Conservation (phyloP, 768 basidiomycete genomes). For the Lentinula detonsa region DNA sequence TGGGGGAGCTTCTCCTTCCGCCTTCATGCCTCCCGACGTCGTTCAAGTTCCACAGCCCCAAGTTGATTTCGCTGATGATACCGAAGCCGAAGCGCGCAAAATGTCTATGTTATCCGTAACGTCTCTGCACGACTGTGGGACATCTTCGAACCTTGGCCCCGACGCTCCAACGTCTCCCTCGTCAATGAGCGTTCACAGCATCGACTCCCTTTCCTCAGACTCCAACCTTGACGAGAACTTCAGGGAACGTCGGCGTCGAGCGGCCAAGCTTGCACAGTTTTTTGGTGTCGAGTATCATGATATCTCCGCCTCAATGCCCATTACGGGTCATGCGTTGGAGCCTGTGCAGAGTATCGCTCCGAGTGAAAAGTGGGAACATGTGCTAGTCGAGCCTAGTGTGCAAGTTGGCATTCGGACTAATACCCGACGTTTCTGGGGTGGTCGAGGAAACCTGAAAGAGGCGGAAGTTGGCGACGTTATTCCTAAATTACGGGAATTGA, state of each 20-base stretch:
- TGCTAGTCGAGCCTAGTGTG: conserved; percentile 1
- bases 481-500: conserved; percentile 36
- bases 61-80: background rate
- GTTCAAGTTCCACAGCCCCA: background rate
- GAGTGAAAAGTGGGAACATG: background rate
- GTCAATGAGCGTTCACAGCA: background rate
- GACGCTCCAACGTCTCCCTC: background rate
- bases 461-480: conserved; percentile 37
- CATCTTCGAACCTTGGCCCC: background rate
- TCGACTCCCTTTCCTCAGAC: background rate
- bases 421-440: conserved; percentile 35
- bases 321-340: background rate
- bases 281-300: conserved; percentile 49
- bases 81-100: background rate
- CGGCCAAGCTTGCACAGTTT: conserved; percentile 51
- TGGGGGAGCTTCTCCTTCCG: background rate
- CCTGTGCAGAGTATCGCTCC: background rate
- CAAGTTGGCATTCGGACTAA: conserved; percentile 34
- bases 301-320: conserved; percentile 23
- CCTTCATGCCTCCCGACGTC: background rate
- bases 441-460: conserved; percentile 23
- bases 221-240: conserved; percentile 10
- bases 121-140: background rate
- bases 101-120: background rate
- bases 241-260: conserved; percentile 34